Percentiles rank a stretch among this genome's conserved stretches.
These are phyloP conservation scores for Cymbidium sinense DNA, from an alignment of 106 monocot species.

Conservation along the genomic window DNA sequence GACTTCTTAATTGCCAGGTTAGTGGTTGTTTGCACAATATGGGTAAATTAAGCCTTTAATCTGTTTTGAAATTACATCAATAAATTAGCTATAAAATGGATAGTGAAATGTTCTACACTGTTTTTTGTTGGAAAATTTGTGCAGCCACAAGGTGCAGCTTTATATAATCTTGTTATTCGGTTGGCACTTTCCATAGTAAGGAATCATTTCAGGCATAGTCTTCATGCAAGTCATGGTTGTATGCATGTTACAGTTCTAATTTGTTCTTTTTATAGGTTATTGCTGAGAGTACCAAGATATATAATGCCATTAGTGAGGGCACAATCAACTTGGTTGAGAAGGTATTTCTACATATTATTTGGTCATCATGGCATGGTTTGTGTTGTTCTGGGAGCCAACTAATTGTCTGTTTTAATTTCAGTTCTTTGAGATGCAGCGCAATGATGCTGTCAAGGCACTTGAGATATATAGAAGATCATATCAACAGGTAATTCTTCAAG, in stretches of 20 bases:
- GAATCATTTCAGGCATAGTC: background rate
- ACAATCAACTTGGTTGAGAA: slow-evolving; percentile 91
- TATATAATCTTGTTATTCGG: slow-evolving; percentile 75
- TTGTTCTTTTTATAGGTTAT: slow-evolving; percentile 53
- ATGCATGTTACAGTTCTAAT: background rate
- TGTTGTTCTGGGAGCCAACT: background rate
- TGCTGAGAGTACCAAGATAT: slow-evolving; percentile 74
- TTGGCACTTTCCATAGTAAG: slow-evolving; percentile 44
- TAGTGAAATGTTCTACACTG: background rate
- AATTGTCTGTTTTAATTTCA: slow-evolving; percentile 23
- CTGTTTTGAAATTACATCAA: too few species aligned
- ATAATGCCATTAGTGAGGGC: slow-evolving; percentile 82
- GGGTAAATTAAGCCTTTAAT: background rate
- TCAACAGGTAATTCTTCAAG: slow-evolving; percentile 55
- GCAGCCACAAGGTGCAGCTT: slow-evolving; percentile 90
- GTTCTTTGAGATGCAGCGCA: slow-evolving; percentile 98
- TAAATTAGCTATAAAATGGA: background rate
- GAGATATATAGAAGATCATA: slow-evolving; percentile 75
- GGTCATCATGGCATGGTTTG: background rate
- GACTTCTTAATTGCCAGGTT: slow-evolving; percentile 85
- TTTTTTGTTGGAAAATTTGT: slow-evolving; percentile 18
- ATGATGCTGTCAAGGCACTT: slow-evolving; percentile 81
- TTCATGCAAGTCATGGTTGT: too few species aligned
- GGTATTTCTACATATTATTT: slow-evolving; percentile 32
- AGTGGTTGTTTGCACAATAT: too few species aligned